phyloP scores from a whole-genome alignment of 306 rosid genomes.

The Medicago ruthenica region DNA sequence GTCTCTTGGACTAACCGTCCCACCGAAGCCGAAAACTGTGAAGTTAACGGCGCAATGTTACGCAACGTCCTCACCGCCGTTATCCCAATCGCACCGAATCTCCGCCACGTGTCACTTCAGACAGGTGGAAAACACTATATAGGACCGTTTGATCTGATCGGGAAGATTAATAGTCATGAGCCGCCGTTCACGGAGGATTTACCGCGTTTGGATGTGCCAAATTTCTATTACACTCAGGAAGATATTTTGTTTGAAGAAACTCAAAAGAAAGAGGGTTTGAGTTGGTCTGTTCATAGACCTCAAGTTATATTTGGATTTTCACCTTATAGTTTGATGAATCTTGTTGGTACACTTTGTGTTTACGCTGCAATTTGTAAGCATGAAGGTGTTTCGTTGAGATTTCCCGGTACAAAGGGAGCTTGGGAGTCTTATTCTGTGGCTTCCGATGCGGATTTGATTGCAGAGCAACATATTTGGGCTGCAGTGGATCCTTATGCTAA shows the following conservation, averaged over 20 bases:
- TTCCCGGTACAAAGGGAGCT: constrained; percentile 60
- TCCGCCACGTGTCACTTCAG: constrained; percentile 75
- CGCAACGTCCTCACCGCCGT: constrained; percentile 59
- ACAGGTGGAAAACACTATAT: constrained; percentile 68
- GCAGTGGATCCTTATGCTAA: constrained; percentile 72
- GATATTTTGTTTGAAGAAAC: constrained; percentile 62
- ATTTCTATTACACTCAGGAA: constrained; percentile 67
- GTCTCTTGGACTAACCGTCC: constrained; percentile 60
- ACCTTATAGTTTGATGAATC: constrained; percentile 73
- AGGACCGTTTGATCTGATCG: constrained; percentile 53
- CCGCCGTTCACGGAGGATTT: constrained; percentile 75
- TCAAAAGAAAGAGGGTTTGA: constrained; percentile 55
- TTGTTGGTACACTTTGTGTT: constrained; percentile 55
- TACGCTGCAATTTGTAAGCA: constrained; percentile 82
- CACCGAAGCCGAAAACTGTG: constrained; percentile 62
- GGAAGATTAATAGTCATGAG: constrained; percentile 53
- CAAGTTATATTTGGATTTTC: constrained; percentile 65
- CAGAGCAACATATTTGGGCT: constrained; percentile 85
- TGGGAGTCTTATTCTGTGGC: constrained; percentile 57
- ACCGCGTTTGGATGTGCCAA: constrained; percentile 60
- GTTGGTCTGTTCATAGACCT: constrained; percentile 72
- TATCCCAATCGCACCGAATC: constrained; percentile 66
- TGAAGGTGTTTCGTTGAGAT: constrained; percentile 58
- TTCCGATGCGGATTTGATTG: constrained; percentile 77
- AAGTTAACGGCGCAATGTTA: constrained; percentile 65